phyloP scores from a whole-genome alignment of 2,329 filamentous ascomycete genomes.

The Cercospora sp. region DNA sequence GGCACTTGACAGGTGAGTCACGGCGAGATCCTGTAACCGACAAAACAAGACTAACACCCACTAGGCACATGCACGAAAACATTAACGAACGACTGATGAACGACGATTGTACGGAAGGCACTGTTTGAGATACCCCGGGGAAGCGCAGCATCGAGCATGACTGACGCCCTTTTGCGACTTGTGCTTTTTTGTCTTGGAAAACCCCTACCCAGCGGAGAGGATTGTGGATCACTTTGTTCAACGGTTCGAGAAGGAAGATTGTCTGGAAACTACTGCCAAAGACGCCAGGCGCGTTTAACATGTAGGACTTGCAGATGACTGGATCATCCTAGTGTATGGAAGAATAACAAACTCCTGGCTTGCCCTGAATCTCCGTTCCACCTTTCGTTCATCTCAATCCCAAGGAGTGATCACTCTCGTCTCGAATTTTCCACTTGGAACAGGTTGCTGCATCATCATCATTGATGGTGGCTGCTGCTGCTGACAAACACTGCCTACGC shows the following conservation, averaged over 20 bases:
- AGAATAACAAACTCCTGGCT: background rate
- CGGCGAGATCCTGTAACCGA: background rate
- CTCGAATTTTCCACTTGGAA: slow-evolving; percentile 2
- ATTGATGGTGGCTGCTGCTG: background rate
- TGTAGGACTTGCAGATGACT: slow-evolving; percentile 11
- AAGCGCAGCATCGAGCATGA: slow-evolving; percentile 11
- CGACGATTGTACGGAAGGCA: slow-evolving; percentile 12
- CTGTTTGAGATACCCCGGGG: slow-evolving; percentile 14
- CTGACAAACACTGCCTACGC: background rate
- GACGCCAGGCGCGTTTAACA: background rate
- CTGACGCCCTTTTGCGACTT: slow-evolving; percentile 11
- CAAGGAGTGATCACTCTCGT: slow-evolving; percentile 14
- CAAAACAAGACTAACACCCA: background rate
- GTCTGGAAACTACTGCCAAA: slow-evolving; percentile 8
- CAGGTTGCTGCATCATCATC: background rate
- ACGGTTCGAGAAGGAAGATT: background rate
- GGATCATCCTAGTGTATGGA: slow-evolving; percentile 4
- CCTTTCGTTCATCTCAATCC: background rate
- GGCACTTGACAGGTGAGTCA: background rate
- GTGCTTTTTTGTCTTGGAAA: background rate
- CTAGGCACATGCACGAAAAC: background rate
- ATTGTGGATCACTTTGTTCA: background rate
- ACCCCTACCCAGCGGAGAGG: background rate
- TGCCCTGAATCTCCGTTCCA: background rate
- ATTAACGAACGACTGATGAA: background rate